Evolutionary conservation across 768 basidiomycete genomes (phyloP).

Genomic region (Termitomyces sp.): DNA sequence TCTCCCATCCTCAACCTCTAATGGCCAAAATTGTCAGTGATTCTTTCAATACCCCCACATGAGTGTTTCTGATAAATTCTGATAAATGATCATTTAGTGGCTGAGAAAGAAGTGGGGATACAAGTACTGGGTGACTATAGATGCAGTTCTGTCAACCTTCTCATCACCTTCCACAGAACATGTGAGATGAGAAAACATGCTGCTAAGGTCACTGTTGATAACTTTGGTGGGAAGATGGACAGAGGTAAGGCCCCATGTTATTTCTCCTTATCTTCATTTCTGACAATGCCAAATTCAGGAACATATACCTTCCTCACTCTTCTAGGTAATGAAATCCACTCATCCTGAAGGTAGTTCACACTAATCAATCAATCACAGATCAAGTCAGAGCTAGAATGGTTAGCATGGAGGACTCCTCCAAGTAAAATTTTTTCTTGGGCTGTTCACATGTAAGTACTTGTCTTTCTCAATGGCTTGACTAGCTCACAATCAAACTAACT

Average conservation of each 20-base stretch:
- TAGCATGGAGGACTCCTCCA: no score
- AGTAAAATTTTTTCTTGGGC: no score
- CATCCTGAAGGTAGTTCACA: background rate
- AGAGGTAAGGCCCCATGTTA: no score
- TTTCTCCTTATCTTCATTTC: background rate
- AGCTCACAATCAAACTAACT: no score
- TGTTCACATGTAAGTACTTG: no score
- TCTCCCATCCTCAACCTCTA: constrained; percentile 65
- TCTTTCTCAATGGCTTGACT: no score
- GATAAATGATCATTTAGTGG: constrained; percentile 24
- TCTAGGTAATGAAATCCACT: constrained; percentile 33
- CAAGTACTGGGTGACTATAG: constrained; percentile 64
- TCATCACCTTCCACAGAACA: constrained; percentile 48
- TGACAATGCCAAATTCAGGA: constrained; percentile 17
- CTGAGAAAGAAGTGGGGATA: constrained; percentile 67
- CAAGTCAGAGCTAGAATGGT: no score
- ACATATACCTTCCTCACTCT: constrained; percentile 61
- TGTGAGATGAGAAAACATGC: constrained; percentile 59
- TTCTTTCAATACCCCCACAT: background rate
- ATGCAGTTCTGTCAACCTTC: constrained; percentile 55
- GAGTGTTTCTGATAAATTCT: background rate
- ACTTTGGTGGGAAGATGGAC: constrained; percentile 60
- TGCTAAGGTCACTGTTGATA: constrained; percentile 51
- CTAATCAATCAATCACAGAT: background rate
- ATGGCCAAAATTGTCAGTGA: constrained; percentile 48